These are phyloP conservation scores for Dipteronia sinensis DNA, from an alignment of 345 rosid genomes.

Conservation along the genomic window DNA sequence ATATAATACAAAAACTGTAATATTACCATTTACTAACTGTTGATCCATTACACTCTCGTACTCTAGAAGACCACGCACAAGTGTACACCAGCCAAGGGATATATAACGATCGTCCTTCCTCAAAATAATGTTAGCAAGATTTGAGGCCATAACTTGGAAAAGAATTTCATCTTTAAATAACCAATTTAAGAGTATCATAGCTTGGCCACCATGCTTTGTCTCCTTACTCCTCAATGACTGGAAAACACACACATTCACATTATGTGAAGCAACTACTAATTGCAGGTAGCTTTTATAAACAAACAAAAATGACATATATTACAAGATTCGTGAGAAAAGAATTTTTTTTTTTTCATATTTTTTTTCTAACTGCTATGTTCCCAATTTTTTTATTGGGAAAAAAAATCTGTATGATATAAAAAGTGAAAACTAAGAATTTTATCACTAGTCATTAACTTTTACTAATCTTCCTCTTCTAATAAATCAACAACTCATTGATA, in stretches of 20 bases:
- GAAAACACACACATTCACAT: slow-evolving; percentile 1
- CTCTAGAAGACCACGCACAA: slow-evolving; percentile 65
- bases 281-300: neutral
- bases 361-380: neutral
- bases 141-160: slow-evolving; percentile 50
- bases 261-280: neutral
- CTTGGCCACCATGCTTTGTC: slow-evolving; percentile 48
- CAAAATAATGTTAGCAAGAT: slow-evolving; percentile 44
- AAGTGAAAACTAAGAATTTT: neutral
- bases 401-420: no score
- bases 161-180: slow-evolving; percentile 68
- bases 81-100: slow-evolving; percentile 82
- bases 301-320: neutral
- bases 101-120: slow-evolving; percentile 70
- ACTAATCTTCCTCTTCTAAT: neutral
- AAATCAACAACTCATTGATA: neutral
- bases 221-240: slow-evolving; percentile 68
- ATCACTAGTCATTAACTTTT: neutral
- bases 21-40: slow-evolving; percentile 53
- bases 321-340: neutral
- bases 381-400: neutral
- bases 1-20: neutral
- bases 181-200: slow-evolving; percentile 63
- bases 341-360: no score
- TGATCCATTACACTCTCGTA: slow-evolving; percentile 49